Base-by-base conservation (phyloP, 257 asterid genomes). In the Jacaranda mimosifolia region DNA sequence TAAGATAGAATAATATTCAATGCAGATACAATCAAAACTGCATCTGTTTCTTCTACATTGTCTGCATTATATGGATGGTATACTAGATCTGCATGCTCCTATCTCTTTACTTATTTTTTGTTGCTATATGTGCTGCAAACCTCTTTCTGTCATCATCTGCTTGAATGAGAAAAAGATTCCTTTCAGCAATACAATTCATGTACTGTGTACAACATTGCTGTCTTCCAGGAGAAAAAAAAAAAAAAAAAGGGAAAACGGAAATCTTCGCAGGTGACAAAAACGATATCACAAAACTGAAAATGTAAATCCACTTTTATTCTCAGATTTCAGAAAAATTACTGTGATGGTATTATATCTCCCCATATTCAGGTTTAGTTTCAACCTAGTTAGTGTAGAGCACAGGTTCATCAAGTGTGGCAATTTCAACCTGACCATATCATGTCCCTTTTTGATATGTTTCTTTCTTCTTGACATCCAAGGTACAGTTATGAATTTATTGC, bases 201-300 rank as follows among this genome's bases (percentile, higher is more conserved):
- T 67, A 74, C 69, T 63, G 57, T 79, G 51, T 53, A 63, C 78
- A 78, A 51, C 6, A 10, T 65, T 71, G 78, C 74, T 75, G 66
- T 14, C 63, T 76, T 72, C 70, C 80, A 63, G 77, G 75, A 17
- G 69, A 69, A 80, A 57, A 26, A 26, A n/a, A n/a, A n/a, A n/a
- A n/a, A n/a, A n/a, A n/a, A n/a, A n/a, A n/a, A n/a, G n/a, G n/a
- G n/a, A n/a, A n/a, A 62, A 80, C 69, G 69, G 77, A 76, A 70
- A 75, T 75, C 80, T 80, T 52, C 77, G 53, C 84, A 80, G 75
- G 81, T 75, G 70, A 77, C 84, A 43, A 80, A n/a, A 75, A 53
- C 26, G 73, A 62, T 68, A 71, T 13, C 58, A 59, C 51, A 70
- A 19, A 52, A 51, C 52, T 69, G 65, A 68, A 75, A 80, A 79